Conservation (phyloP, 2,329 filamentous ascomycete species). For the Cadophora sp. region DNA sequence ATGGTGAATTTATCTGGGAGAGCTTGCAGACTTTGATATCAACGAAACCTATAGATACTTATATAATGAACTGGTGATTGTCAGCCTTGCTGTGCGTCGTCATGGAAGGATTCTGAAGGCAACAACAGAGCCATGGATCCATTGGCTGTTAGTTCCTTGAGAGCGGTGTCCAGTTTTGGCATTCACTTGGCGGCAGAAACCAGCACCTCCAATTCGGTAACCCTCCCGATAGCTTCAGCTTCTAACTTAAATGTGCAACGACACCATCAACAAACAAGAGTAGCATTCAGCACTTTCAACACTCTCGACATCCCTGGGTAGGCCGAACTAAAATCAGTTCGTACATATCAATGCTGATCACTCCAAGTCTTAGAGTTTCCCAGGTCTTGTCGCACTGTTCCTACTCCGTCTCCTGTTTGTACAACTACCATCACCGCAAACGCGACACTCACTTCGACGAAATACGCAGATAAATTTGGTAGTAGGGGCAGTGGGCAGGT, state of each 20-base stretch:
- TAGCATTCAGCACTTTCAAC: background rate
- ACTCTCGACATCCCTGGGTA: background rate
- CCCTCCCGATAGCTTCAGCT: background rate
- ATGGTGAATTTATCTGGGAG: background rate
- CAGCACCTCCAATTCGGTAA: too few species aligned
- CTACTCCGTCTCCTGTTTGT: background rate
- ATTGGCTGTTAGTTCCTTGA: background rate
- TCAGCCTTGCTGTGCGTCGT: slow-evolving; percentile 16
- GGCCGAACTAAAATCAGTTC: background rate
- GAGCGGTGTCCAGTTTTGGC: background rate
- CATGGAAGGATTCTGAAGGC: slow-evolving; percentile 16
- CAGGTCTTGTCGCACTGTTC: background rate
- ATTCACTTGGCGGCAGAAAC: slow-evolving; percentile 4
- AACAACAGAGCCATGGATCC: slow-evolving; percentile 4
- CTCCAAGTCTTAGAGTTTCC: background rate
- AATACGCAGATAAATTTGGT: background rate
- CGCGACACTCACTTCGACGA: background rate
- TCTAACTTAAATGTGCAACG: background rate
- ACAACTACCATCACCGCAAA: background rate
- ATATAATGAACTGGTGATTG: too few species aligned
- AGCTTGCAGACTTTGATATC: background rate
- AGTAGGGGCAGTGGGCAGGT: background rate
- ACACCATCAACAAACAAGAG: background rate
- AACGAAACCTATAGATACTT: background rate
- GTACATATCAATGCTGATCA: background rate